Percentiles rank a stretch among this genome's conserved stretches.
Evolutionary conservation across 202 grass and related monocot genomes (phyloP).

Genomic region (Brachypodium distachyon): DNA sequence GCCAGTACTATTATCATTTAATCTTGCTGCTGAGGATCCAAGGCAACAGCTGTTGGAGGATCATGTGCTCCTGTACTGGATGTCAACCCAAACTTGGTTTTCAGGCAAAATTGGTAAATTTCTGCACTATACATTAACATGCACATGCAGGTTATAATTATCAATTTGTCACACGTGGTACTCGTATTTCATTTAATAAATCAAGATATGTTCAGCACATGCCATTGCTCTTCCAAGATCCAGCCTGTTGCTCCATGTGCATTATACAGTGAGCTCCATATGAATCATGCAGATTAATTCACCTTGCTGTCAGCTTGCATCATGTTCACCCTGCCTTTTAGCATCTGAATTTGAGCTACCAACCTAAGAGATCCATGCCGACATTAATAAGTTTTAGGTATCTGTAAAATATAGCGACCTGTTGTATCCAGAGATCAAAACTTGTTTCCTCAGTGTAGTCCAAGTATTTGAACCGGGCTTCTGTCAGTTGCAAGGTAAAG

Average conservation of each 20-base stretch:
- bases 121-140: constrained; percentile 6
- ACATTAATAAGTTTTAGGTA: not conserved
- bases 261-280: not conserved
- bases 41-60: constrained; percentile 19
- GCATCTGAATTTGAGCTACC: not conserved
- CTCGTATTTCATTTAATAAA: not conserved
- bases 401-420: not conserved
- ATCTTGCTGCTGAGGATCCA: constrained; percentile 42
- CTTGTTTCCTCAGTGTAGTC: not conserved
- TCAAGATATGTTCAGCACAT: not conserved
- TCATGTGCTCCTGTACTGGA: constrained; percentile 1
- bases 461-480: too few species aligned
- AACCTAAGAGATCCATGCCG: not conserved
- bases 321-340: not conserved
- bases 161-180: not conserved
- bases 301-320: not conserved
- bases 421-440: not conserved
- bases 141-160: not conserved
- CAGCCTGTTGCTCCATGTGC: not conserved
- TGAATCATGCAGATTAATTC: not conserved
- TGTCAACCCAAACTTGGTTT: constrained; percentile 18
- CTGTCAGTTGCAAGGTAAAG: too few species aligned
- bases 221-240: not conserved
- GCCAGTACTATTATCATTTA: constrained; percentile 44
- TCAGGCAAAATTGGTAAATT: constrained; percentile 29